These are phyloP conservation scores for Hypoxylon rickii DNA, from an alignment of 495 filamentous ascomycete genomes.

Conservation along the genomic window DNA sequence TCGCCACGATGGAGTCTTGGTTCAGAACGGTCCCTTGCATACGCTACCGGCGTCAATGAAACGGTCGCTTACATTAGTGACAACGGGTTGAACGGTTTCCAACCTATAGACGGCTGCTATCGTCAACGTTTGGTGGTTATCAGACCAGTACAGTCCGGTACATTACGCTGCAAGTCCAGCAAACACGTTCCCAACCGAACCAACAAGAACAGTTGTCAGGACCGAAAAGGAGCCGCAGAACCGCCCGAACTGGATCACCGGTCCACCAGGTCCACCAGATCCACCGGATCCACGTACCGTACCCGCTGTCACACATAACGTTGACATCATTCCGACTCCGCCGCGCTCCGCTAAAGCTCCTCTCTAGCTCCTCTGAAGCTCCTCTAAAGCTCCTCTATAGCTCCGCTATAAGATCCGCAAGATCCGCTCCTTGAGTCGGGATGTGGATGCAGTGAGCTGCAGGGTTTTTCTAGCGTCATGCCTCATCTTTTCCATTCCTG, in stretches of 20 bases:
- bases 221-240: constrained; percentile 35
- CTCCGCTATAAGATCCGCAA: constrained; percentile 7
- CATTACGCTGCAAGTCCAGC: constrained; percentile 24
- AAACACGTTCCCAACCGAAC: constrained; percentile 24
- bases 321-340: constrained; percentile 35
- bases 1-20: constrained; percentile 23
- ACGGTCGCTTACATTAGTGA: constrained; percentile 24
- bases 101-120: constrained; percentile 19
- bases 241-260: constrained; percentile 28
- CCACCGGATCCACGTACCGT: constrained; percentile 26
- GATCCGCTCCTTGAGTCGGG: constrained; percentile 28
- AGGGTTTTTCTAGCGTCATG: constrained; percentile 28
- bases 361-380: too few species aligned
- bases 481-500: constrained; percentile 28
- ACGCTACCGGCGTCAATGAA: constrained; percentile 20
- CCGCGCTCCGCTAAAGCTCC: constrained; percentile 33
- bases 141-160: not conserved
- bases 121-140: constrained; percentile 11
- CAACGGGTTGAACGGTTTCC: not conserved
- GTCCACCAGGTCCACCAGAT: constrained; percentile 21
- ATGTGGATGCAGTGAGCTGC: constrained; percentile 14
- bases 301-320: constrained; percentile 28
- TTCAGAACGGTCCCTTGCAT: constrained; percentile 31
- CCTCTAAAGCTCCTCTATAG: constrained; percentile 27
- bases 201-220: constrained; percentile 7